Percentiles rank a stretch among this genome's conserved stretches.
phyloP scores from a whole-genome alignment of 495 filamentous ascomycete species.

The Coniosporium apollinis region DNA sequence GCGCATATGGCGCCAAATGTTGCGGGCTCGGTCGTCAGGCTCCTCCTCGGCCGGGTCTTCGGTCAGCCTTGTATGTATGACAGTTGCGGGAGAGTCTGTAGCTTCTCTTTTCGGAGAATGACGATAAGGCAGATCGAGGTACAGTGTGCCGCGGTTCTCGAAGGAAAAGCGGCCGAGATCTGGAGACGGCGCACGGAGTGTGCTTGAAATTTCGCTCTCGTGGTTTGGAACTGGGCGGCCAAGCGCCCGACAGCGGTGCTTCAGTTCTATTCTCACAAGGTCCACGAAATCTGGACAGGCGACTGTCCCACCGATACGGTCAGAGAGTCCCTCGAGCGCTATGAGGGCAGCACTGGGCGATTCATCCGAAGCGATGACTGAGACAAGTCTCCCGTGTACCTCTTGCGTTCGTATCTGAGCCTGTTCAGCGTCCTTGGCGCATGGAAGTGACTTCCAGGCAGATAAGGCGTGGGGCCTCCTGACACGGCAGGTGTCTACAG shows the following conservation, averaged over 20 bases:
- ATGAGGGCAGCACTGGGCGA: no score
- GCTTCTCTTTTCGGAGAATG: background rate
- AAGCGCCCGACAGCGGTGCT: no score
- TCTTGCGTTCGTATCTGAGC: no score
- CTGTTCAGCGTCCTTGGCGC: background rate
- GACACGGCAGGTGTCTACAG: conserved; percentile 6
- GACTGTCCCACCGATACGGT: no score
- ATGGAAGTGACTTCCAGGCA: conserved; percentile 3
- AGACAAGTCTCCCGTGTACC: no score
- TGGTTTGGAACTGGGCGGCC: no score
- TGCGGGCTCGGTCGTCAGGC: conserved; percentile 7
- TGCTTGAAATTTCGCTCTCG: conserved; percentile 1
- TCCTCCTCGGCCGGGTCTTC: conserved; percentile 1
- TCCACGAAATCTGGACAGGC: no score
- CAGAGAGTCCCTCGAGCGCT: no score
- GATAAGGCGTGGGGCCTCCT: conserved; percentile 7
- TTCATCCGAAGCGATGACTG: no score
- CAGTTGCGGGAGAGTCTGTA: conserved; percentile 1
- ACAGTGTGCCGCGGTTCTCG: background rate
- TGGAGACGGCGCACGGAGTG: no score
- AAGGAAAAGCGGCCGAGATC: conserved; percentile 2
- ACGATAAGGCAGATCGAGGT: background rate
- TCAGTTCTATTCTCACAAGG: no score
- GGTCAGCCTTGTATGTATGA: background rate
- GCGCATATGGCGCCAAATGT: conserved; percentile 16